Conservation (phyloP, 805 yeast species). For the Schwanniomyces vanrijiae region DNA sequence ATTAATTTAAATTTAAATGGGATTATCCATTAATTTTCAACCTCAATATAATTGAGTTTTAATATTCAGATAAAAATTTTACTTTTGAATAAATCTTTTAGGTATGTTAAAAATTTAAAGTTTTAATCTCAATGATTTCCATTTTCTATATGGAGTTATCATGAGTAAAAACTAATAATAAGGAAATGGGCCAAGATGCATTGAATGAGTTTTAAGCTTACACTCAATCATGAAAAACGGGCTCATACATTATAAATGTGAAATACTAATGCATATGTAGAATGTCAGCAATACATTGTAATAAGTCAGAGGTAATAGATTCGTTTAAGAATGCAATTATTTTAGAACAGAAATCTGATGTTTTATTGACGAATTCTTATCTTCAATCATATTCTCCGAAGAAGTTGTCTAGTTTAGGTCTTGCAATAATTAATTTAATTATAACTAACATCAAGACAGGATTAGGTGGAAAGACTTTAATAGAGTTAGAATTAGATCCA, state of each 20-base stretch:
- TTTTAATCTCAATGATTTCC: not conserved
- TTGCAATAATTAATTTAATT: slow-evolving; percentile 69
- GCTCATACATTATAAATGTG: slow-evolving; percentile 15
- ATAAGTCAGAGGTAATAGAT: slow-evolving; percentile 1
- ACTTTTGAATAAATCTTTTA: not conserved
- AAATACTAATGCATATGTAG: not conserved
- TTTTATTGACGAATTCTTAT: slow-evolving; percentile 30
- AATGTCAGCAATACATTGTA: slow-evolving; percentile 4
- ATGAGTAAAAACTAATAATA: slow-evolving; percentile 16
- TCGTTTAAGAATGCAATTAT: slow-evolving; percentile 32
- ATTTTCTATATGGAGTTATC: slow-evolving; percentile 4
- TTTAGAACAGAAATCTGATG: slow-evolving; percentile 38
- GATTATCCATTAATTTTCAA: too few relatives aligned
- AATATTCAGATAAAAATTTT: not conserved
- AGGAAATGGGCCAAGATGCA: slow-evolving; percentile 26
- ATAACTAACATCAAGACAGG: slow-evolving; percentile 70
- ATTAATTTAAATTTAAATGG: too few relatives aligned
- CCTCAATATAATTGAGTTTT: too few relatives aligned
- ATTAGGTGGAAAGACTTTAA: slow-evolving; percentile 68
- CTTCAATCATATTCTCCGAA: slow-evolving; percentile 51
- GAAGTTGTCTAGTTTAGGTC: slow-evolving; percentile 65
- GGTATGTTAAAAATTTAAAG: slow-evolving; percentile 6
- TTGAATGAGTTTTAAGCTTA: slow-evolving; percentile 10
- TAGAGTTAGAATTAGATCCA: slow-evolving; percentile 64
- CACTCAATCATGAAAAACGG: slow-evolving; percentile 28